Evolutionary conservation across 352 stramenopile species (phyloP).

Genomic region (Phytophthora vignae): DNA sequence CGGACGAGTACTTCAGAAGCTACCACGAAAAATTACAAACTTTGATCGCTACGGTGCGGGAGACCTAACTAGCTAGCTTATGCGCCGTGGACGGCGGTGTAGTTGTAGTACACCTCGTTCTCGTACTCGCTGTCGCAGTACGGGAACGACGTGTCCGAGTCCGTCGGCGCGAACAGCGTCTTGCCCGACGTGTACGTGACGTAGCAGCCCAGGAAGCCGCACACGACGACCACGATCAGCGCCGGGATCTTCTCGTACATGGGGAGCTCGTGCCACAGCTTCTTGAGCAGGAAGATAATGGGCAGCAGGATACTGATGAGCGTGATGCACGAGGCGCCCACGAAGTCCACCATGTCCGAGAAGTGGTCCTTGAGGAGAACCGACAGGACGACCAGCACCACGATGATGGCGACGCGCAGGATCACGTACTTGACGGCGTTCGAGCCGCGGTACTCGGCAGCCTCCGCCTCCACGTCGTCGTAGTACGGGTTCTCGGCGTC

Average conservation of each 20-base stretch:
- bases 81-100: constrained; percentile 22
- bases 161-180: constrained; percentile 17
- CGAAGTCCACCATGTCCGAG: constrained; percentile 41
- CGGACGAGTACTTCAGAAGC: not conserved
- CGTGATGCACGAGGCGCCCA: constrained; percentile 45
- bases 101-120: constrained; percentile 34
- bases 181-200: constrained; percentile 4
- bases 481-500: constrained; percentile 24
- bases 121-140: constrained; percentile 35
- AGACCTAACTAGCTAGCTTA: constrained; percentile 4
- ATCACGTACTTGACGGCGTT: constrained; percentile 49
- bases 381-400: constrained; percentile 44
- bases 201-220: constrained; percentile 17
- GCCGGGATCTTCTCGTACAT: constrained; percentile 24
- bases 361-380: constrained; percentile 49
- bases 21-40: constrained; percentile 15
- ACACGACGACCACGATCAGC: constrained; percentile 16
- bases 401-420: constrained; percentile 48
- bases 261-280: constrained; percentile 23
- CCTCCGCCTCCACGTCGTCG: constrained; percentile 34
- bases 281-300: constrained; percentile 33
- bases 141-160: constrained; percentile 32
- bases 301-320: constrained; percentile 39
- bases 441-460: constrained; percentile 43
- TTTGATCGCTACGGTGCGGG: not conserved